Conservation (phyloP, 192 early-diverging fungal species). For the Coemansia erecta region DNA sequence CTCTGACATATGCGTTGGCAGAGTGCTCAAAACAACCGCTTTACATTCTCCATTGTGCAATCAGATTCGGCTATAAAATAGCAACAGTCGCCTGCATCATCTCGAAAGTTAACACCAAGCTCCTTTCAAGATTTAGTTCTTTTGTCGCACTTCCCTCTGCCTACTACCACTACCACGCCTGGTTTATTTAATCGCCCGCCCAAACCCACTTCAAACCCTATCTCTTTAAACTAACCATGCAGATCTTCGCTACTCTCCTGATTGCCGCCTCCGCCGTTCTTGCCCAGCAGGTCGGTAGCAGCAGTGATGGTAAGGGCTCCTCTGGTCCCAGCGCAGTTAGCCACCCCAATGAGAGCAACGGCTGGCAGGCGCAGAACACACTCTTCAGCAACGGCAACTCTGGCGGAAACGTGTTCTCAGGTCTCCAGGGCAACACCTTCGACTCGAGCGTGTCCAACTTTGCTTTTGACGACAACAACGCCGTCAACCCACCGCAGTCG, state of each 20-base stretch:
- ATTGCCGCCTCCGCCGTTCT: constrained; percentile 50
- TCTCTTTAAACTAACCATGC: constrained; percentile 23
- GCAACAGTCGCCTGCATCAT: too few relatives aligned
- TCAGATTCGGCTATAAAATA: too few relatives aligned
- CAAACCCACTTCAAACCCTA: too few relatives aligned
- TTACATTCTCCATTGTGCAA: too few relatives aligned
- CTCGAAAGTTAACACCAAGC: too few relatives aligned
- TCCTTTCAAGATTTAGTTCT: neutral
- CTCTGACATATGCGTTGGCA: too few relatives aligned
- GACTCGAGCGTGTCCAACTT: constrained; percentile 20
- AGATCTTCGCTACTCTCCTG: constrained; percentile 51
- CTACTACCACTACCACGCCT: neutral
- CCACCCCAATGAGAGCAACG: constrained; percentile 50
- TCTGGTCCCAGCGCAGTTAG: constrained; percentile 34
- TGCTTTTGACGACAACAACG: constrained; percentile 24
- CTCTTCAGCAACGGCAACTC: constrained; percentile 19
- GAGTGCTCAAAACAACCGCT: too few relatives aligned
- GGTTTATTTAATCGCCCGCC: too few relatives aligned
- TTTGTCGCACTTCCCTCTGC: neutral
- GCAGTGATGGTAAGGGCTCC: constrained; percentile 25
- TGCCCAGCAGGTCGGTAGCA: constrained; percentile 46
- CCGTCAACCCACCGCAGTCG: constrained; percentile 13
- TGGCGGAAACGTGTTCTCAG: constrained; percentile 35
- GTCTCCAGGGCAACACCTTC: constrained; percentile 22
- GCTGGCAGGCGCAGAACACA: constrained; percentile 39